Evolutionary conservation across 1,284 basidiomycete species (phyloP).

Genomic region (Melampsora americana): DNA sequence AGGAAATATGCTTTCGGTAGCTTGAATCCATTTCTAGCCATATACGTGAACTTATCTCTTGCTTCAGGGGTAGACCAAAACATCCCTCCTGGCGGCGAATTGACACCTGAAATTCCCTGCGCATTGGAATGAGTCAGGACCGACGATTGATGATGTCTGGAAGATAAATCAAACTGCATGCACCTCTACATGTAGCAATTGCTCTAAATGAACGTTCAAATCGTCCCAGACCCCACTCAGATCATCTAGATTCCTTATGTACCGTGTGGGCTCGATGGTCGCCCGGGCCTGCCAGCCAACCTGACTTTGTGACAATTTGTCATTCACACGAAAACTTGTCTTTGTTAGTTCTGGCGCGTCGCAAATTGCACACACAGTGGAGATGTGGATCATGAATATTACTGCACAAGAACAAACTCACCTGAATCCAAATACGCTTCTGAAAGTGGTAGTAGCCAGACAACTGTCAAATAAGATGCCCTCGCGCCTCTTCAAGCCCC

Average conservation of each 20-base stretch:
- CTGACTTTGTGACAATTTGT: neutral
- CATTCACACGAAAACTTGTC: too few relatives aligned
- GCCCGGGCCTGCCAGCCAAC: conserved; percentile 4
- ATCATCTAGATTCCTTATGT: neutral
- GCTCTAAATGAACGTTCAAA: neutral
- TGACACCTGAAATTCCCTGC: neutral
- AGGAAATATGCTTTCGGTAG: neutral
- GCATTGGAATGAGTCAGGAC: neutral
- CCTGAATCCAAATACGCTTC: neutral
- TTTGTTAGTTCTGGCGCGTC: too few relatives aligned
- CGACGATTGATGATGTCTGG: too few relatives aligned
- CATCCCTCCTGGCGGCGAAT: neutral
- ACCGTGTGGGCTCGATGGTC: neutral
- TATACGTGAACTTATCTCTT: neutral
- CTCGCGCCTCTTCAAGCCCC: neutral
- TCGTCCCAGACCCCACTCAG: neutral
- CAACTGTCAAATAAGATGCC: neutral
- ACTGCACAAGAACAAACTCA: neutral
- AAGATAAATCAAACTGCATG: too few relatives aligned
- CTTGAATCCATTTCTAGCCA: neutral
- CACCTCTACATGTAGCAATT: conserved; percentile 1
- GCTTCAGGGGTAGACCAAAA: conserved; percentile 5
- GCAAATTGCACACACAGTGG: too few relatives aligned
- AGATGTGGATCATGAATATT: too few relatives aligned
- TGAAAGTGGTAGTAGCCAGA: neutral